phyloP scores from a whole-genome alignment of 1,284 basidiomycete genomes.

The Rhodotorula sp. region DNA sequence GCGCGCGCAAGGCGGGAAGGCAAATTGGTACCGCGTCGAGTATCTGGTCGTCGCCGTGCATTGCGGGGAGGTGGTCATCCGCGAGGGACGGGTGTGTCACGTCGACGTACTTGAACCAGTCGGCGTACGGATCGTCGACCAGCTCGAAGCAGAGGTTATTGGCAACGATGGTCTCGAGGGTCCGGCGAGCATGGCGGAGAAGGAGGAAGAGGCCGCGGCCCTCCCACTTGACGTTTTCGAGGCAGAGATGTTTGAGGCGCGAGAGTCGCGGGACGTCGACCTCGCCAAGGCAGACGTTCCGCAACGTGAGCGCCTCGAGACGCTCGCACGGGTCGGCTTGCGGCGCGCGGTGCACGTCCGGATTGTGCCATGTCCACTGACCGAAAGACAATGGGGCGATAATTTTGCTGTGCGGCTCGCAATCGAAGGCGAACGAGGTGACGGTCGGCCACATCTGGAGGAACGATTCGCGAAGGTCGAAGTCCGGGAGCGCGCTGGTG shows the following conservation, averaged over 20 bases:
- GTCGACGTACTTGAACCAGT: slow-evolving; percentile 18
- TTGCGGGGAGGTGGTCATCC: not conserved
- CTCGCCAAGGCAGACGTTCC: not conserved
- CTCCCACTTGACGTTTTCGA: slow-evolving; percentile 42
- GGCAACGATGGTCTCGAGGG: slow-evolving; percentile 14
- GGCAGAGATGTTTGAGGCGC: not conserved
- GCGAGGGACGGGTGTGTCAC: slow-evolving; percentile 6
- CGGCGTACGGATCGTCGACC: slow-evolving; percentile 1
- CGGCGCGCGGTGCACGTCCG: not conserved
- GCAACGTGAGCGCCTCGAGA: slow-evolving; percentile 4
- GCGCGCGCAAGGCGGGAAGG: slow-evolving; percentile 6
- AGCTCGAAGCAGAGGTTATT: slow-evolving; percentile 1
- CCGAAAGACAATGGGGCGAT: not conserved
- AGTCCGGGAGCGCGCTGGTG: not conserved
- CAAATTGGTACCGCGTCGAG: slow-evolving; percentile 20
- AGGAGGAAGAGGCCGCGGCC: slow-evolving; percentile 50
- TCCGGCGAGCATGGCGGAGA: slow-evolving; percentile 35
- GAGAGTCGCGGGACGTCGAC: slow-evolving; percentile 19
- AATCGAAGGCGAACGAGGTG: not conserved
- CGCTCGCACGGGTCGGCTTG: not conserved
- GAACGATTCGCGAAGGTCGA: not conserved
- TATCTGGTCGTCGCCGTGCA: not conserved
- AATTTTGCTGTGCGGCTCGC: not conserved
- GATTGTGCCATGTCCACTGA: slow-evolving; percentile 4
- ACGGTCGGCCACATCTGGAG: slow-evolving; percentile 12